Evolutionary conservation across 768 basidiomycete genomes (phyloP), one percentile per base, ranked within the genome.

Genomic region (Termitomyces sp.): DNA sequence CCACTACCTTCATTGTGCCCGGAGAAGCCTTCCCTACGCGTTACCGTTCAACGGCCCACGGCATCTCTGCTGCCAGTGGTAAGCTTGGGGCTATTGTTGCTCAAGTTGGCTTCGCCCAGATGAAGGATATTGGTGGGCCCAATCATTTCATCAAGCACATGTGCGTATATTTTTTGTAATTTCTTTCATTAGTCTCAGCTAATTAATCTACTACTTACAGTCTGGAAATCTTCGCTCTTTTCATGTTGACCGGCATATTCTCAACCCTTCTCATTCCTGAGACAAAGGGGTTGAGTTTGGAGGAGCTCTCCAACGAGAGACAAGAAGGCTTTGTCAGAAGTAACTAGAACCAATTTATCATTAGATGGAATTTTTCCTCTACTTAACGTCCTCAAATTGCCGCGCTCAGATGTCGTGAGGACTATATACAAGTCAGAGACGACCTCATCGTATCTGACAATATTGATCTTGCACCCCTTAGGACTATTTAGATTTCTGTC

Each of bases 11-110:
- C 72, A 62, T 92, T 57, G 76, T 93, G 5, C 91, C 92, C 0
- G 91, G 89, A 62, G 92, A 95, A 71, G 82, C 79, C 25, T 94
- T 92, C 84, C 92, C 92, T 1, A 95, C 92, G 1, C 89, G 92
- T 51, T 93, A 94, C 73, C 86, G 93, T 63, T 91, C 90, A 5
- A 92, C 91, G 5, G 88, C 83, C 11, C 89, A 93, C 68, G 92
- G 92, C 72, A 89, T 94, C 67, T 87, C 87, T 17, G 92, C 92
- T 2, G 92, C 91, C 17, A 82, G 80, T 56, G 92, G 92, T 49
- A 95, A 95, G 73, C 75, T 91, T 49, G 92, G 93, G 42, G 93
- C 92, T 51, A 86, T 95, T 69, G 72, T 93, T 47, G 84, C 91
- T 1, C 89, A 92, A 69, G 85, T 92, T 57, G 91, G 86, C 36